Percentiles rank a stretch among this genome's conserved stretches.
Conservation (phyloP, 108 stramenopile species). For the Epithemia pelagica region DNA sequence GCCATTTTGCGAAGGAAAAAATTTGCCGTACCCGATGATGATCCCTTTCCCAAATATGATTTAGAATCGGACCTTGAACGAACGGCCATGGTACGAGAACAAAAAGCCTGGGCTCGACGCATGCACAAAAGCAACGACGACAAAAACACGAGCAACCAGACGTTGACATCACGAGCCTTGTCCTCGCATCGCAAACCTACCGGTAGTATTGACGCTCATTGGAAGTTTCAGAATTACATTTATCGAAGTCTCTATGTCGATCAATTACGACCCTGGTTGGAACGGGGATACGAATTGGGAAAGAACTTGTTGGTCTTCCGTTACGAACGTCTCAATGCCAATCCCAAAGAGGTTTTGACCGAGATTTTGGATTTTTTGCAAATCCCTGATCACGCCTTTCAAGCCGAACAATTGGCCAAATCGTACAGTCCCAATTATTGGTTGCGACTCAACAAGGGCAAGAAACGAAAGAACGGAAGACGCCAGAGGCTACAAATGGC, state of each 20-base stretch:
- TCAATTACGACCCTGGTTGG: neutral
- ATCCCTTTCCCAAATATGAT: neutral
- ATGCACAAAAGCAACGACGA: neutral
- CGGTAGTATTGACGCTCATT: neutral
- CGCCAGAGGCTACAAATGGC: neutral
- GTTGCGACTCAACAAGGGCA: neutral
- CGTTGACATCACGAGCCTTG: neutral
- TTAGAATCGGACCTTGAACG: neutral
- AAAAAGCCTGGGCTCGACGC: neutral
- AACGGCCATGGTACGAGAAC: no score
- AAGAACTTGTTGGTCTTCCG: neutral
- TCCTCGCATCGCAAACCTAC: no score
- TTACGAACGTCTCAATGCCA: neutral
- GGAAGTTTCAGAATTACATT: neutral
- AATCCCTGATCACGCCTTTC: neutral
- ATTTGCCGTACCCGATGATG: neutral
- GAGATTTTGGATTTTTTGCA: neutral
- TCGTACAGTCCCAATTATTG: constrained; percentile 1
- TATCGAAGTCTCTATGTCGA: neutral
- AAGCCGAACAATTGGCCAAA: neutral
- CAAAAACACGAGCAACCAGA: neutral
- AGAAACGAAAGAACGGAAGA: neutral
- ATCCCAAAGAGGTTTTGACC: neutral
- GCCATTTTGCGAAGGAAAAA: neutral
- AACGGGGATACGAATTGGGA: neutral